Evolutionary conservation across 768 basidiomycete genomes (phyloP).

Genomic region (Pilatotrama ljubarskyi): DNA sequence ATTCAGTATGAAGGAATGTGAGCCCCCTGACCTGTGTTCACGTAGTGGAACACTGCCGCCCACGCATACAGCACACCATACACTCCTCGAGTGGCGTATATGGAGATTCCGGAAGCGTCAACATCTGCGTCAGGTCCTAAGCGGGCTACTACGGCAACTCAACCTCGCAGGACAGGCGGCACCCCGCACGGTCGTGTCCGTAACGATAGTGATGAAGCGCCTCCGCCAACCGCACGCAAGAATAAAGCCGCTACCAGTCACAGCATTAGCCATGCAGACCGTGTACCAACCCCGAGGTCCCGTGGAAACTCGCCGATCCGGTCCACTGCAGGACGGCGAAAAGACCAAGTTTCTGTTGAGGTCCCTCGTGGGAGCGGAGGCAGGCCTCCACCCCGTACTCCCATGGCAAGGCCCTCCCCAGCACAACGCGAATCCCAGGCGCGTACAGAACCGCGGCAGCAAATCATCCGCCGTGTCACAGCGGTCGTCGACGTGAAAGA

Average conservation of each 20-base stretch:
- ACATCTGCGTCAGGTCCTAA: constrained; percentile 24
- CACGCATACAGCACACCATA: constrained; percentile 16
- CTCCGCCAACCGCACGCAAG: constrained; percentile 6
- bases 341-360: background rate
- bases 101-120: constrained; percentile 18
- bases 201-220: background rate
- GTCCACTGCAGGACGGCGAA: constrained; percentile 1
- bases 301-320: constrained; percentile 7
- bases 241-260: background rate
- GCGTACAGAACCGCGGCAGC: constrained; percentile 27
- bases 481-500: constrained; percentile 67
- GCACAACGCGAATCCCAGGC: constrained; percentile 6
- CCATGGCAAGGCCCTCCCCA: constrained; percentile 1
- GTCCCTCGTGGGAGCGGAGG: background rate
- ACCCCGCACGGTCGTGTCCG: background rate
- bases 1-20: too few relatives aligned
- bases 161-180: constrained; percentile 4
- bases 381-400: constrained; percentile 4
- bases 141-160: constrained; percentile 22
- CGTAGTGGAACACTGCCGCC: constrained; percentile 24
- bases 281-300: background rate
- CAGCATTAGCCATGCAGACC: background rate
- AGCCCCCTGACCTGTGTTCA: background rate
- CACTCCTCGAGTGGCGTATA: constrained; percentile 12
- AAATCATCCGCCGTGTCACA: constrained; percentile 63